Evolutionary conservation across 2,329 filamentous ascomycete genomes (phyloP).

Genomic region (Tolypocladium amazonense): DNA sequence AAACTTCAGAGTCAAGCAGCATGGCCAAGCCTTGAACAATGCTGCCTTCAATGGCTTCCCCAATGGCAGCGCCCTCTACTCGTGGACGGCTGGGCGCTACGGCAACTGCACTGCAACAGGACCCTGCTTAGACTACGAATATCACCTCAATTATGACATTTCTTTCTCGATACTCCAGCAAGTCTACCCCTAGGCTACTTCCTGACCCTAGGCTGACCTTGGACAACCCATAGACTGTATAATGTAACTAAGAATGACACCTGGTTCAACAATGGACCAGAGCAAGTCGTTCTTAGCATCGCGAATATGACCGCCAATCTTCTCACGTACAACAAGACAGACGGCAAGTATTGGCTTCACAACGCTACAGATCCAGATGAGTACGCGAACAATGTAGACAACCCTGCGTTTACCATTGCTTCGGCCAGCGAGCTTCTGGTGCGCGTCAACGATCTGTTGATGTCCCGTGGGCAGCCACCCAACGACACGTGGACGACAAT

Average conservation of each 20-base stretch:
- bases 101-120: conserved; percentile 54
- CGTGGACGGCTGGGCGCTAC: conserved; percentile 56
- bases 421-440: conserved; percentile 44
- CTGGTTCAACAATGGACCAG: background rate
- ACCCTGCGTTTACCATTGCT: conserved; percentile 59
- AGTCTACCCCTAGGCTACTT: too few relatives aligned
- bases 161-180: conserved; percentile 45
- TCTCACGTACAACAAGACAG: background rate
- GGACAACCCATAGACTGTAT: background rate
- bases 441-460: conserved; percentile 46
- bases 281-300: background rate
- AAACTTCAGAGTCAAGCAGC: conserved; percentile 14
- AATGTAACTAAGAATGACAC: background rate
- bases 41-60: conserved; percentile 32
- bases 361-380: conserved; percentile 57
- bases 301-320: background rate
- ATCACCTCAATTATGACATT: conserved; percentile 61
- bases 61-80: conserved; percentile 46
- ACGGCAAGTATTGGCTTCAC: background rate
- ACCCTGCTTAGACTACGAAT: conserved; percentile 60
- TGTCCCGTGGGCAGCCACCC: conserved; percentile 37
- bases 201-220: too few relatives aligned
- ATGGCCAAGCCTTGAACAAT: conserved; percentile 44
- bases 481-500: conserved; percentile 34
- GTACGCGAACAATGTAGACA: conserved; percentile 56